Base-by-base conservation (phyloP, 129 eudicot species). In the Apium graveolens region DNA sequence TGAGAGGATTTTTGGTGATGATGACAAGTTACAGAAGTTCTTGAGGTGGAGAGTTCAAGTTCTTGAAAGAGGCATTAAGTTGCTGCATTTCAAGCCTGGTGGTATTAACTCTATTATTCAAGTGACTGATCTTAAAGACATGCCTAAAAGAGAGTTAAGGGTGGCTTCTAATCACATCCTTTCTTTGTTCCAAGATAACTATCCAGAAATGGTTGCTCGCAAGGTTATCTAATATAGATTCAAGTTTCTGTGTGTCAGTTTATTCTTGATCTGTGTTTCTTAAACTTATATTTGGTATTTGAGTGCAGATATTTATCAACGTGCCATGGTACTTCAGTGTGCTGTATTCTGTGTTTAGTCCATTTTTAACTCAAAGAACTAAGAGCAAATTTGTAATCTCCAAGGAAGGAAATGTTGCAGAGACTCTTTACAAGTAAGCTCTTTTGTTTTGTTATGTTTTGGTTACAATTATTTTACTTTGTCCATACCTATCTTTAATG, bases 261-360 rank as follows among this genome's bases (percentile, higher is more conserved):
- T 18, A 0, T 16, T 37, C 17, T 70, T 72, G 43, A 72, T 42
- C 20, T 43, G 24, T 10, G 55, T 10, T 73, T 41, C 14, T 6
- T n/a, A n/a, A 26, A 24, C 16, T 21, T 71, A 3, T 11, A 34
- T 66, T 37, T 41, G 32, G 32, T 60, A 77, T 75, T 43, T 70
- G 76, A 43, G 31, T 86, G 73, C 78, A 95, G 99, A 95, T 95
- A 76, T 95, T 95, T 63, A 87, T 95, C 85, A 95, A 95, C 82
- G 99, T 95, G 83, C 99, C 99, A 70, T 95, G 99, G 99, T 95
- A 92, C 89, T 95, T 91, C 78, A 92, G 95, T 79, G 71, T 95
- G 95, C n/a, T 95, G 82, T 92, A 95, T 84, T 95, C 99, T 5
- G 82, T 95, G 86, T 86, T 95, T 75, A 91, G 97, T 75, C 99